phyloP scores from a whole-genome alignment of 495 filamentous ascomycete species.

The Aspergillus sclerotioniger region DNA sequence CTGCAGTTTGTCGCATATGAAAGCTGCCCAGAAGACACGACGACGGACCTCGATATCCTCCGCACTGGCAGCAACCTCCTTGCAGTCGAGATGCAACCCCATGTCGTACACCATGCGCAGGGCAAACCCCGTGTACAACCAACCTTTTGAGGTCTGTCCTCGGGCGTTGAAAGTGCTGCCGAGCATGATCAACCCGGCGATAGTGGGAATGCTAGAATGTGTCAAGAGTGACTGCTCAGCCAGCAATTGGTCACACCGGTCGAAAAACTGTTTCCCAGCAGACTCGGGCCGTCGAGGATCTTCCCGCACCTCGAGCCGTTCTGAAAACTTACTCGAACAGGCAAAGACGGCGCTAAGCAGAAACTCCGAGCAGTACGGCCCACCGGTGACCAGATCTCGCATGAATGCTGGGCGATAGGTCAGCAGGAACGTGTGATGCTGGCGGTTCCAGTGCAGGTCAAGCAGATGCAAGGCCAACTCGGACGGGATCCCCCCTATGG shows the following conservation, averaged over 20 bases:
- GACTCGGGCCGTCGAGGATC: conserved; percentile 27
- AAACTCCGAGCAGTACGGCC: conserved; percentile 36
- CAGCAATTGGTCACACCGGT: conserved; percentile 25
- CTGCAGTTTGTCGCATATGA: conserved; percentile 37
- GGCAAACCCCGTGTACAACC: conserved; percentile 36
- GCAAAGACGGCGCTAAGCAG: conserved; percentile 41
- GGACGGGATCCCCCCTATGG: conserved; percentile 11
- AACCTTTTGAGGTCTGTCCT: conserved; percentile 26
- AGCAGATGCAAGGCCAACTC: conserved; percentile 31
- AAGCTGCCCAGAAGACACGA: conserved; percentile 41
- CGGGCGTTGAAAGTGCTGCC: conserved; percentile 23
- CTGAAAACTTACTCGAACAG: conserved; percentile 30
- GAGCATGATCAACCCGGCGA: conserved; percentile 24
- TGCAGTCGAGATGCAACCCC: conserved; percentile 27
- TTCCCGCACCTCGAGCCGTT: conserved; percentile 27
- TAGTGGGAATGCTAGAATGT: conserved; percentile 27
- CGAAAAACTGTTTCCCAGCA: conserved; percentile 28
- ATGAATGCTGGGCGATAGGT: conserved; percentile 42
- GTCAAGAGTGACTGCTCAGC: conserved; percentile 12
- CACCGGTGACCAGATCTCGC: conserved; percentile 31
- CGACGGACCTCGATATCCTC: conserved; percentile 39
- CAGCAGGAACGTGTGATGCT: conserved; percentile 31
- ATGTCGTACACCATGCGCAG: conserved; percentile 38
- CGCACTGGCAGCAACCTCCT: conserved; percentile 15
- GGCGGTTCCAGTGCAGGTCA: conserved; percentile 31